These are phyloP conservation scores for Penicillium turbatum DNA, from an alignment of 495 filamentous ascomycete genomes.

Conservation along the genomic window DNA sequence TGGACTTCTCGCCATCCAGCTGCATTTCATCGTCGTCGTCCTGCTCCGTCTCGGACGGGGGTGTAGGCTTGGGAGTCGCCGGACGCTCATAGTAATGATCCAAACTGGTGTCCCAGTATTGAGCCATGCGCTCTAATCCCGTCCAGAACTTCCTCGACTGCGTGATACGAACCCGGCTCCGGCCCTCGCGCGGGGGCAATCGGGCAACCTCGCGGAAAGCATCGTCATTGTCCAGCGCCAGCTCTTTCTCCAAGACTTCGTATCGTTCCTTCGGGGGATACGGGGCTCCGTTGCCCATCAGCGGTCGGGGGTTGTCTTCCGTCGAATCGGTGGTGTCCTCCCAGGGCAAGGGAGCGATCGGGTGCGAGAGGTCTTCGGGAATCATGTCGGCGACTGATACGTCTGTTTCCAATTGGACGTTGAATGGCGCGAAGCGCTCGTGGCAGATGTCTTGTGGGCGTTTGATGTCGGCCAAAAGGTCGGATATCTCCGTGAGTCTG, in stretches of 20 bases:
- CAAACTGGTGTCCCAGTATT: slow-evolving; percentile 60
- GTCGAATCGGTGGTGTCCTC: slow-evolving; percentile 20
- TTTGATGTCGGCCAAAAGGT: slow-evolving; percentile 45
- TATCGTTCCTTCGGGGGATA: slow-evolving; percentile 47
- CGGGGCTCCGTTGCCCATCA: slow-evolving; percentile 49
- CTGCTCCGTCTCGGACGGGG: slow-evolving; percentile 20
- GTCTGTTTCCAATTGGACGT: slow-evolving; percentile 44
- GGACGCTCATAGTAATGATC: slow-evolving; percentile 51
- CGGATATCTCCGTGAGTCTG: slow-evolving; percentile 34
- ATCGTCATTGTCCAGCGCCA: slow-evolving; percentile 53
- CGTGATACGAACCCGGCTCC: slow-evolving; percentile 43
- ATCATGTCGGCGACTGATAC: slow-evolving; percentile 45
- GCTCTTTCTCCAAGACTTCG: slow-evolving; percentile 45
- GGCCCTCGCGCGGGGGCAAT: slow-evolving; percentile 36
- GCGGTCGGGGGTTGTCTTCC: slow-evolving; percentile 23
- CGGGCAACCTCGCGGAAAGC: slow-evolving; percentile 51
- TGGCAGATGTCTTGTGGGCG: slow-evolving; percentile 49
- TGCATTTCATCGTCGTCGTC: slow-evolving; percentile 10
- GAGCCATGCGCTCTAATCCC: slow-evolving; percentile 52
- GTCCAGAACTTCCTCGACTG: slow-evolving; percentile 60
- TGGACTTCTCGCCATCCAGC: not conserved
- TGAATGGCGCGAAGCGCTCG: slow-evolving; percentile 50
- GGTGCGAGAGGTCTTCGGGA: slow-evolving; percentile 32
- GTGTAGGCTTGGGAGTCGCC: slow-evolving; percentile 22
- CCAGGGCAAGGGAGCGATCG: slow-evolving; percentile 49